These are phyloP conservation scores for Globisporangium mamillatum DNA, from an alignment of 352 stramenopile genomes.

Conservation along the genomic window DNA sequence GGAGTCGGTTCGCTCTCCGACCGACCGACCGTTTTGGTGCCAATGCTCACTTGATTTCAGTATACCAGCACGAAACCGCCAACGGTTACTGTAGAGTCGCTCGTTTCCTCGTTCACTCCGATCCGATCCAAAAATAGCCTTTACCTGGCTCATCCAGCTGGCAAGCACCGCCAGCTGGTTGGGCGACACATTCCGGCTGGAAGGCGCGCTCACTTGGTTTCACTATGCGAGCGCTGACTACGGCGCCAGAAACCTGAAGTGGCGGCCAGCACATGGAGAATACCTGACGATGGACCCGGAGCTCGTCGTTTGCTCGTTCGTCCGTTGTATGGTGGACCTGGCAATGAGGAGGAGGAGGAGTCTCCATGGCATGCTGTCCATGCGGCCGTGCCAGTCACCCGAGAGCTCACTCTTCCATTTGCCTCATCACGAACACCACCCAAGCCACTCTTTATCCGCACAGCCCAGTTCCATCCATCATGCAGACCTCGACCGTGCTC, in stretches of 20 bases:
- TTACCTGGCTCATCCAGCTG: slow-evolving; percentile 8
- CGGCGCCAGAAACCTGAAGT: slow-evolving; percentile 8
- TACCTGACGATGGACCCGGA: not conserved
- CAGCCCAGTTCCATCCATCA: slow-evolving; percentile 3
- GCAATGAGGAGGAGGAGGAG: not conserved
- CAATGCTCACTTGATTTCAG: not conserved
- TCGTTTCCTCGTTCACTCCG: not conserved
- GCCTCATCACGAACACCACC: slow-evolving; percentile 3
- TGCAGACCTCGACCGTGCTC: slow-evolving; percentile 12
- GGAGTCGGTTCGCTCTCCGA: slow-evolving; percentile 6
- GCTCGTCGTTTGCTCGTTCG: not conserved
- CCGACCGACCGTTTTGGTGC: not conserved
- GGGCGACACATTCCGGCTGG: slow-evolving; percentile 1
- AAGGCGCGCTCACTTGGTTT: slow-evolving; percentile 1
- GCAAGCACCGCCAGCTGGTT: slow-evolving; percentile 4
- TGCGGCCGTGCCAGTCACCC: not conserved
- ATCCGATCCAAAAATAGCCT: slow-evolving; percentile 6
- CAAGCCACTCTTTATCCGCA: not conserved
- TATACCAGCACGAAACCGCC: not conserved
- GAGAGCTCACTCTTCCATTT: slow-evolving; percentile 16
- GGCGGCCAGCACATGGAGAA: slow-evolving; percentile 4
- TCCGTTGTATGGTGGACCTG: not conserved
- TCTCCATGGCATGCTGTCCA: not conserved
- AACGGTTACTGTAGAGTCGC: not conserved
- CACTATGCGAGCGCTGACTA: not conserved